phyloP scores from a whole-genome alignment of 495 filamentous ascomycete species.

The Xeromyces bisporus region DNA sequence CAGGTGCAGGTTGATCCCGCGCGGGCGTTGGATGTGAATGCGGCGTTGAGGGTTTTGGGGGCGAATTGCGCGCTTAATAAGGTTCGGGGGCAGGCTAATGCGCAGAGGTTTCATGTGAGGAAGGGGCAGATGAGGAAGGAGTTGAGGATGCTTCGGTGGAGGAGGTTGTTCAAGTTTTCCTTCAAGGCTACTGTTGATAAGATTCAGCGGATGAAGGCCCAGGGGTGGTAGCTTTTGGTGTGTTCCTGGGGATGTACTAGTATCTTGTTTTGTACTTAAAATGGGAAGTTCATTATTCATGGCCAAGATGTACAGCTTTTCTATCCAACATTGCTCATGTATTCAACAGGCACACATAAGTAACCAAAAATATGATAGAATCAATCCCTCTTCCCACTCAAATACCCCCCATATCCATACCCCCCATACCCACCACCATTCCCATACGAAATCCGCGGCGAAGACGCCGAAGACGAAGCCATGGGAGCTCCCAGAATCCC shows the following conservation, averaged over 20 bases:
- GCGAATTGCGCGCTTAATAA: slow-evolving; percentile 11
- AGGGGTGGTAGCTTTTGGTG: slow-evolving; percentile 27
- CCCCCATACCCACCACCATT: slow-evolving; percentile 9
- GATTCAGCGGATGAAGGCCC: slow-evolving; percentile 28
- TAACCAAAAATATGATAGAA: neutral
- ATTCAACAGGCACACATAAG: neutral
- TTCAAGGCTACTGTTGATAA: slow-evolving; percentile 24
- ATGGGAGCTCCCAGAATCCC: slow-evolving; percentile 26
- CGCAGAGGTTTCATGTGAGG: slow-evolving; percentile 23
- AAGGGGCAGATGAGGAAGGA: slow-evolving; percentile 24
- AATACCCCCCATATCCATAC: slow-evolving; percentile 27
- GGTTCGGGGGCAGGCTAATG: slow-evolving; percentile 8
- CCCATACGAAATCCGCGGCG: too few species aligned
- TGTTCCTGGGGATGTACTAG: neutral
- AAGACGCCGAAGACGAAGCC: slow-evolving; percentile 13
- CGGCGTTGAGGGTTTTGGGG: slow-evolving; percentile 15
- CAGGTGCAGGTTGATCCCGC: slow-evolving; percentile 23
- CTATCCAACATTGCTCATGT: neutral
- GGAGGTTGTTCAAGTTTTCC: slow-evolving; percentile 28
- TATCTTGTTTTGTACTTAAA: neutral
- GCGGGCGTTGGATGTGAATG: slow-evolving; percentile 16
- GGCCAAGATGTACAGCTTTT: neutral
- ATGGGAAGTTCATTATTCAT: neutral
- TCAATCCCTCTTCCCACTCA: slow-evolving; percentile 39
- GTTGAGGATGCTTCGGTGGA: slow-evolving; percentile 20